These are phyloP conservation scores for Xylaria arbuscula DNA, from an alignment of 2,329 filamentous ascomycete species.

Conservation along the genomic window DNA sequence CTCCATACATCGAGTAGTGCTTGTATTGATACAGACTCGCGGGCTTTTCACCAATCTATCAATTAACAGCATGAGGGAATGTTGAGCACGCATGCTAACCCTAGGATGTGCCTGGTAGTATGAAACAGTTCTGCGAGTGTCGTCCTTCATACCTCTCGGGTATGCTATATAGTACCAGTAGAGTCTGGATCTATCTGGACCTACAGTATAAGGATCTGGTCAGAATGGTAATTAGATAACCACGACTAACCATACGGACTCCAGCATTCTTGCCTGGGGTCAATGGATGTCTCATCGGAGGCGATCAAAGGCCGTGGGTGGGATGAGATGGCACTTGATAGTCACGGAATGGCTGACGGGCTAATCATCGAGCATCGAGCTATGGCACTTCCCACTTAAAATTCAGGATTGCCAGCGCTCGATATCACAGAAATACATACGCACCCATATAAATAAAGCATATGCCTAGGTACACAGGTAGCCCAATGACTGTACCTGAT, in stretches of 20 bases:
- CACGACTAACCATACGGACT: neutral
- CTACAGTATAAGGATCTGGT: neutral
- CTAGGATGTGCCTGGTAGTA: slow-evolving; percentile 16
- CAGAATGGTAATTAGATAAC: neutral
- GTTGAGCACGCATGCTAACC: neutral
- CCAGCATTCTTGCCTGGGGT: neutral
- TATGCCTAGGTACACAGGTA: no score
- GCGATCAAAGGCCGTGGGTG: slow-evolving; percentile 13
- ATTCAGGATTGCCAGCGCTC: neutral
- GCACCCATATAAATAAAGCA: no score
- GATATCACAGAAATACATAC: neutral
- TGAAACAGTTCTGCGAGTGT: slow-evolving; percentile 20
- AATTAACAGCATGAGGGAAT: neutral
- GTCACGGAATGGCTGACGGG: slow-evolving; percentile 17
- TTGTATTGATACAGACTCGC: no score
- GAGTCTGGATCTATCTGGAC: neutral
- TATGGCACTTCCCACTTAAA: neutral
- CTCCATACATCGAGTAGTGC: no score
- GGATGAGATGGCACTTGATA: slow-evolving; percentile 12
- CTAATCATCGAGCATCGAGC: slow-evolving; percentile 2
- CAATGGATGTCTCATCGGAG: slow-evolving; percentile 7
- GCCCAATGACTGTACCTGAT: neutral
- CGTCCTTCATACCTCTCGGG: neutral
- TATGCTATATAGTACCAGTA: neutral
- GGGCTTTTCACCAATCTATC: no score